phyloP scores from a whole-genome alignment of 805 yeast species.

The Candida orba region DNA sequence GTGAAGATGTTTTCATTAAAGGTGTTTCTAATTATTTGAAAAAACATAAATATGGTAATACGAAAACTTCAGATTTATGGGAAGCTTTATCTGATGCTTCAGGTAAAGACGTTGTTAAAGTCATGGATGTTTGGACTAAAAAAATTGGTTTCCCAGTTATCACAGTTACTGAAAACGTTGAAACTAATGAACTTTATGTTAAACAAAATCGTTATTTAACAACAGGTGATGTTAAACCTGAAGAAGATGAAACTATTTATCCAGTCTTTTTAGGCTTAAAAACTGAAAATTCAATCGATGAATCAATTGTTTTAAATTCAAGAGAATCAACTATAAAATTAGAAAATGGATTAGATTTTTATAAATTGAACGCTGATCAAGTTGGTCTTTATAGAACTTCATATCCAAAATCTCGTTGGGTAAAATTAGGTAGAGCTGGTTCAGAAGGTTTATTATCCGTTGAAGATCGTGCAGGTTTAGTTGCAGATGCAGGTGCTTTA shows the following conservation, averaged over 20 bases:
- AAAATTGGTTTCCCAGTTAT: slow-evolving; percentile 74
- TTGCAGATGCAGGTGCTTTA: slow-evolving; percentile 71
- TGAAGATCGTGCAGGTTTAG: slow-evolving; percentile 72
- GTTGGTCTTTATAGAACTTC: slow-evolving; percentile 72
- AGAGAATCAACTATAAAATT: slow-evolving; percentile 42
- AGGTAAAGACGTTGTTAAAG: slow-evolving; percentile 63
- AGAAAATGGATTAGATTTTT: slow-evolving; percentile 39
- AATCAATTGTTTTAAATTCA: slow-evolving; percentile 45
- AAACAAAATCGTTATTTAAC: slow-evolving; percentile 70
- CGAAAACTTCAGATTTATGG: slow-evolving; percentile 74
- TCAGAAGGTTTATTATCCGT: slow-evolving; percentile 53
- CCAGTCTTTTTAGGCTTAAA: slow-evolving; percentile 66
- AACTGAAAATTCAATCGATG: slow-evolving; percentile 53
- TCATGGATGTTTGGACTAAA: slow-evolving; percentile 78
- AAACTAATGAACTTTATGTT: slow-evolving; percentile 38
- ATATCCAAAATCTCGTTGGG: slow-evolving; percentile 63
- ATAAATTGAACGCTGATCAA: slow-evolving; percentile 67
- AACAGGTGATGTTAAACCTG: slow-evolving; percentile 70
- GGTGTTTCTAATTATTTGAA: slow-evolving; percentile 76
- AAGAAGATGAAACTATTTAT: slow-evolving; percentile 62
- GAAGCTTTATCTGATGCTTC: slow-evolving; percentile 59
- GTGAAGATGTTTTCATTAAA: slow-evolving; percentile 67
- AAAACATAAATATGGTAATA: slow-evolving; percentile 71
- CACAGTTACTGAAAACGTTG: slow-evolving; percentile 50
- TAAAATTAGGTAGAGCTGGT: slow-evolving; percentile 55